phyloP scores from a whole-genome alignment of 2,329 filamentous ascomycete genomes.

The Talaromyces marneffei region DNA sequence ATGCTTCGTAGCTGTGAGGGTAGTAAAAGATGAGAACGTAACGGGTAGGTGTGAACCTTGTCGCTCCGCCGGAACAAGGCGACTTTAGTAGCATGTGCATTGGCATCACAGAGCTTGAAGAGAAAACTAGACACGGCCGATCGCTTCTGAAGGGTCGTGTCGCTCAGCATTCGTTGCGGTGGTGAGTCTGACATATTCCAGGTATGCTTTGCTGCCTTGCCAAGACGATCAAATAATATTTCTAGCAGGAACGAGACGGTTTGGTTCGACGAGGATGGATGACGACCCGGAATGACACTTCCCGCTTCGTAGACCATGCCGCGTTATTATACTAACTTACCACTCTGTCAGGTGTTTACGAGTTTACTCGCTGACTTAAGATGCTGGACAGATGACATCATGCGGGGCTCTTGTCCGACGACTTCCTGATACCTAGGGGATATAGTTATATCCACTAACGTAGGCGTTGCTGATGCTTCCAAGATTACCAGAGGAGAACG shows the following conservation, averaged over 20 bases:
- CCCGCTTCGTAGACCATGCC: not conserved
- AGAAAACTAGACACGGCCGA: slow-evolving; percentile 43
- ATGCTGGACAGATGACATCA: not conserved
- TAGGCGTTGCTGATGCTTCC: not conserved
- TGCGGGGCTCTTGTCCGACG: not conserved
- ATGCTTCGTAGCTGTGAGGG: not conserved
- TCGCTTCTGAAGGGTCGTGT: slow-evolving; percentile 22
- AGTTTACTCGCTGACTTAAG: no score
- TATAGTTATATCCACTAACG: no score
- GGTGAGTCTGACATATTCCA: not conserved
- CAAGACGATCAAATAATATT: not conserved
- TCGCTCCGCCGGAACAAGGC: slow-evolving; percentile 59
- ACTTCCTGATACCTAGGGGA: not conserved
- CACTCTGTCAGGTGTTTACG: not conserved
- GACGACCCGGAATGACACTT: no score
- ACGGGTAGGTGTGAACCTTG: slow-evolving; percentile 57
- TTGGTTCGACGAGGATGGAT: no score
- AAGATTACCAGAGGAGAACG: not conserved
- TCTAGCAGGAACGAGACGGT: not conserved
- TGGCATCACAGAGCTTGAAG: slow-evolving; percentile 25
- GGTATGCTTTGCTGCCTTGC: not conserved
- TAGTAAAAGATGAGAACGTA: slow-evolving; percentile 20
- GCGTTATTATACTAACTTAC: not conserved
- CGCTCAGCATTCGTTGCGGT: not conserved
- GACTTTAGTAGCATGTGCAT: slow-evolving; percentile 37